These are phyloP conservation scores for Acanthamoeba royreba DNA, from an alignment of 208 protist genomes.

Conservation along the genomic window DNA sequence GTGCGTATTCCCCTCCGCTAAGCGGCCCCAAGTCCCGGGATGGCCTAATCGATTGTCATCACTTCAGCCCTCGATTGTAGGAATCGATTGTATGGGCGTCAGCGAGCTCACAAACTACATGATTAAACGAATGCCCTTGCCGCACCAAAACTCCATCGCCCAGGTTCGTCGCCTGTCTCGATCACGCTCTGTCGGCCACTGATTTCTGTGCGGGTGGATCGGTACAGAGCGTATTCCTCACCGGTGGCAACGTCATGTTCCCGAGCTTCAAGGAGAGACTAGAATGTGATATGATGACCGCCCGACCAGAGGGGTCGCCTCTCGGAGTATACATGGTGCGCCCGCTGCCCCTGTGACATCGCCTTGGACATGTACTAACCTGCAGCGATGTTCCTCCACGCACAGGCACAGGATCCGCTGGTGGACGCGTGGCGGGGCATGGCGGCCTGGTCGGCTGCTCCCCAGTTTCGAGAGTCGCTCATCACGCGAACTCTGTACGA, in stretches of 20 bases:
- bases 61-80: not conserved
- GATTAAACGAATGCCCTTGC: not conserved
- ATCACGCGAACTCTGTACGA: slow-evolving; percentile 16
- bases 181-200: not conserved
- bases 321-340: not conserved
- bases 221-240: not conserved
- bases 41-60: not conserved
- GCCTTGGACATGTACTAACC: not conserved
- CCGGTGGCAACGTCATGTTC: not conserved
- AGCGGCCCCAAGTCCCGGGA: not conserved
- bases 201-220: not conserved
- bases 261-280: not conserved
- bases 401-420: not conserved
- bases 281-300: not conserved
- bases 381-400: not conserved
- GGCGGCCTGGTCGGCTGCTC: not conserved
- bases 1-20: not conserved
- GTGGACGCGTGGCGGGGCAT: slow-evolving; percentile 22
- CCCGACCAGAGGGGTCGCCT: not conserved
- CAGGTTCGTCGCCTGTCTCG: not conserved
- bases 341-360: not conserved
- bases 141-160: not conserved
- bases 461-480: not conserved
- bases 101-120: not conserved
- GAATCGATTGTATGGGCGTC: not conserved